Evolutionary conservation across 805 yeast genomes (phyloP), one percentile per base, ranked within the genome.

Genomic region (Myxozyma neotropica): DNA sequence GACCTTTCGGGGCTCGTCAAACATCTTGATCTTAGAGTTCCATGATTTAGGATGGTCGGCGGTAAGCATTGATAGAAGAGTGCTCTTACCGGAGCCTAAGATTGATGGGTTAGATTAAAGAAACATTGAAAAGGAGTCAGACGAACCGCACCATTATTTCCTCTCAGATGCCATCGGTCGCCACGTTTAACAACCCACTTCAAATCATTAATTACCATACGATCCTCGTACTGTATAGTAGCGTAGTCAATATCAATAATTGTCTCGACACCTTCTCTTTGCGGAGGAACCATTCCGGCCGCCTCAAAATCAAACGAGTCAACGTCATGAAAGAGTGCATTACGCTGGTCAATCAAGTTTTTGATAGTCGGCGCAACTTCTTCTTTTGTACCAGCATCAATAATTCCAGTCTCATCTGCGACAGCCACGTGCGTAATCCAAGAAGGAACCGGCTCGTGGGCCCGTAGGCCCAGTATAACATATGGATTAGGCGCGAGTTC

Each of bases 1-100:
- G 0, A 92, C 85, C 59, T 80, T 80, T 42, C 97, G 80, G 7
- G 84, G 81, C 33, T 79, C 79, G 0, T 91, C 90, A 66, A 87
- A 80, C 47, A 90, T 76, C 6, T 76, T 73, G 23, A 94, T 79
- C 23, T 80, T 82, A 4, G 83, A 80, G 66, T 83, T 86, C 98
- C 98, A 93, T 1, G 97, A 86, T 73, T 93, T 97, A 0, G 99
- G 99, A 71, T 93, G 99, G 68, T 93, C 99, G 3, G 96, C 91
- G 0, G 96, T 91, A 29, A 93, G 78, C 47, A 94, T 72, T 1
- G 97, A 83, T 15, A 94, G 73, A 24, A 93, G 74, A 0, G 99
- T 94, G 1, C 97, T 88, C 72, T 93, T 93, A 0, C 99, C 99
- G 0, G 95, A 49, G 5, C 65, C 65, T 61, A 17, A 4, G 1